Conservation (phyloP, 2,329 filamentous ascomycete genomes). For the Trichophyton rubrum region DNA sequence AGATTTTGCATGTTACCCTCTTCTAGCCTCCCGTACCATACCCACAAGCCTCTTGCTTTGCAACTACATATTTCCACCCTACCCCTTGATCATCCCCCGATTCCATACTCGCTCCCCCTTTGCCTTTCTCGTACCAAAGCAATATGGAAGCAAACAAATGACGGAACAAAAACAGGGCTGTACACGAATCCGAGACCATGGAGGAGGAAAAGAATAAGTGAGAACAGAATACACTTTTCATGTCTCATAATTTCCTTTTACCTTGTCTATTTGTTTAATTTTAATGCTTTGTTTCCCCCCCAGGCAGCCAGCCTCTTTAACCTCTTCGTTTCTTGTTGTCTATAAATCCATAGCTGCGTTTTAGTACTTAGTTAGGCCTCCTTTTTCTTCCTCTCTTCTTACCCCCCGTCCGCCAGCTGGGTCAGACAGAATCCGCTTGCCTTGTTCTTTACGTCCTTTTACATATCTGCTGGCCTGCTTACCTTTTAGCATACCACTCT, state of each 20-base stretch:
- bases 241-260: constrained; percentile 7
- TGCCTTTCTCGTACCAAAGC: background rate
- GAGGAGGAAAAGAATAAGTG: background rate
- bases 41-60: background rate
- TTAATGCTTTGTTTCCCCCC: constrained; percentile 5
- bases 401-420: background rate
- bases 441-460: background rate
- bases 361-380: constrained; percentile 1
- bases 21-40: background rate
- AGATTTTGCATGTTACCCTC: background rate
- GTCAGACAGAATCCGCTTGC: background rate
- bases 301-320: background rate
- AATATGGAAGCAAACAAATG: background rate
- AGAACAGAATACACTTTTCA: background rate
- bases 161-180: background rate
- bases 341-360: constrained; percentile 3
- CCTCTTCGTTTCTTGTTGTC: constrained; percentile 4
- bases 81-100: background rate
- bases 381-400: background rate
- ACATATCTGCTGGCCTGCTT: background rate
- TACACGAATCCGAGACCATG: background rate
- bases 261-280: constrained; percentile 5
- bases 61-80: background rate
- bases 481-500: background rate
- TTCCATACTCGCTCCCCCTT: background rate